phyloP scores from a whole-genome alignment of 257 asterid genomes.

The Pogostemon cablin region DNA sequence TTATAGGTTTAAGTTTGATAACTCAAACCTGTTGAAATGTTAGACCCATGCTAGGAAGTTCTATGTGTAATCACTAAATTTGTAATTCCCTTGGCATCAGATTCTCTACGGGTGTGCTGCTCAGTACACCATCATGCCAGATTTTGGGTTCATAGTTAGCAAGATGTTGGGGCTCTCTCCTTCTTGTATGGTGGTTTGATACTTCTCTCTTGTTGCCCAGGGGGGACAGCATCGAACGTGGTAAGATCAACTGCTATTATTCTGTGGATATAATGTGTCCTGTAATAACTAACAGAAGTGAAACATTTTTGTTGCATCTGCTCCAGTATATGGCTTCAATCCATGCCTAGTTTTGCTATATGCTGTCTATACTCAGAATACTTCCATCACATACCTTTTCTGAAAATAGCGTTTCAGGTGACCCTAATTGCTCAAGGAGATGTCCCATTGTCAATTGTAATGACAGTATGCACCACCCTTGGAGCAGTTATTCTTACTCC shows the following conservation, averaged over 20 bases:
- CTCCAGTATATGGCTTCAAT: slow-evolving; percentile 7
- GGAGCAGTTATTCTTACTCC: slow-evolving; percentile 94
- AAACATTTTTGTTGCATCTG: slow-evolving; percentile 1
- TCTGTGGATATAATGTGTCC: neutral
- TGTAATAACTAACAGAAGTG: neutral
- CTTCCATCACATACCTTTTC: slow-evolving; percentile 36
- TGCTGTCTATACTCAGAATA: slow-evolving; percentile 6
- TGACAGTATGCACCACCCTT: slow-evolving; percentile 86
- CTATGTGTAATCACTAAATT: neutral
- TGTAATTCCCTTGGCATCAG: slow-evolving; percentile 43
- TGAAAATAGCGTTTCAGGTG: slow-evolving; percentile 74
- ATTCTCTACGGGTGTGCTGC: slow-evolving; percentile 85
- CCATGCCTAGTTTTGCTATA: slow-evolving; percentile 10
- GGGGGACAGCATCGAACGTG: slow-evolving; percentile 97
- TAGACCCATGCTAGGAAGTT: neutral
- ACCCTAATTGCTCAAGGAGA: slow-evolving; percentile 93
- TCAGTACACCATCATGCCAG: slow-evolving; percentile 86
- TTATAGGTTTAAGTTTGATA: neutral
- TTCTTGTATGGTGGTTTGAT: slow-evolving; percentile 74
- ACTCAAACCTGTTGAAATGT: neutral
- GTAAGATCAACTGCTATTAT: slow-evolving; percentile 45
- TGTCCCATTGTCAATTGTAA: slow-evolving; percentile 79
- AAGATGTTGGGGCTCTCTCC: slow-evolving; percentile 77
- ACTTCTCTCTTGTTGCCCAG: slow-evolving; percentile 89
- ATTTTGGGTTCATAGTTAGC: slow-evolving; percentile 67